Conservation (phyloP, 768 basidiomycete species). For the Mrakia hoshinonis region DNA sequence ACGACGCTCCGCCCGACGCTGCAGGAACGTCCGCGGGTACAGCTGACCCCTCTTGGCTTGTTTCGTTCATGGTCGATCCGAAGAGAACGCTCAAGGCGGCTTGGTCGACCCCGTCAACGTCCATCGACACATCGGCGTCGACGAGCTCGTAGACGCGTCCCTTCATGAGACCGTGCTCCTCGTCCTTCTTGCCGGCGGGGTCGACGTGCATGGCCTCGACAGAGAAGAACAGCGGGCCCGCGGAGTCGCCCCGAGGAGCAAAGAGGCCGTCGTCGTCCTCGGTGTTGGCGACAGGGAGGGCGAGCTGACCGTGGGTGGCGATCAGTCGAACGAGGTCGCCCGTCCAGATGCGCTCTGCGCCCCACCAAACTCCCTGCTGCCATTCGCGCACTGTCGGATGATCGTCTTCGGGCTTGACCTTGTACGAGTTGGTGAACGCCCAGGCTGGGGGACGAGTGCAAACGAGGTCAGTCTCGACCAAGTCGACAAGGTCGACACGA, state of each 20-base stretch:
- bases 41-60: background rate
- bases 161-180: background rate
- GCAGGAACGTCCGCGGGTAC: background rate
- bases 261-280: background rate
- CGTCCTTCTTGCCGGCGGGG: background rate
- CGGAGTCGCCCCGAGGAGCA: background rate
- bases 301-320: background rate
- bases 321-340: background rate
- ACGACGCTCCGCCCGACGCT: too few species aligned
- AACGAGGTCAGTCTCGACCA: background rate
- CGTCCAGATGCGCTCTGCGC: background rate
- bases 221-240: background rate
- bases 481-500: background rate
- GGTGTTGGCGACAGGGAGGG: background rate
- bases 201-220: background rate
- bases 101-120: background rate
- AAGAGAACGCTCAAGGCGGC: too few species aligned
- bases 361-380: conserved; percentile 2
- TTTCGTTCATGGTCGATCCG: background rate
- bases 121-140: background rate
- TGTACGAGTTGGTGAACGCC: background rate
- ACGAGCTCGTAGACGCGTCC: background rate
- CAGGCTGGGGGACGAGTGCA: too few species aligned
- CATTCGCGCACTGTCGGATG: background rate
- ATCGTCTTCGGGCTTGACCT: background rate